Conservation (phyloP, 257 asterid genomes). For the Capsicum pubescens region DNA sequence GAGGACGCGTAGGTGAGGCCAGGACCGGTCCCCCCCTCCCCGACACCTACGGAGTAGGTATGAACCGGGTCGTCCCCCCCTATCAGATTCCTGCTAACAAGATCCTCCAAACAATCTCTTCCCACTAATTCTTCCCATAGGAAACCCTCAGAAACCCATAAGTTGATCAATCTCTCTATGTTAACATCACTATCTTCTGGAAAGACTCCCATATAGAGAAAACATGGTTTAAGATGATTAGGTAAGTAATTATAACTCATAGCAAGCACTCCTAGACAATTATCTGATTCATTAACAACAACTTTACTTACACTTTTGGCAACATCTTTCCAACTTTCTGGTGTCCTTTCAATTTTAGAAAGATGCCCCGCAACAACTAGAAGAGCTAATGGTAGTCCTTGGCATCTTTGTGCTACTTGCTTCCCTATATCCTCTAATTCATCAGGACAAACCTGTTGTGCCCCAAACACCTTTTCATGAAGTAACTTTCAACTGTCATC, state of each 20-base stretch:
- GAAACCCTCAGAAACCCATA: conserved; percentile 29
- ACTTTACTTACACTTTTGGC: not conserved
- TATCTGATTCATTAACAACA: not conserved
- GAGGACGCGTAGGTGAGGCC: too few relatives aligned
- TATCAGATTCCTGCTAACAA: conserved; percentile 17
- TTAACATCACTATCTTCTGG: not conserved
- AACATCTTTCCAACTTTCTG: conserved; percentile 13
- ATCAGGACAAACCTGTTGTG: not conserved
- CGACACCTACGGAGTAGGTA: too few relatives aligned
- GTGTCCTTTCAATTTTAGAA: not conserved
- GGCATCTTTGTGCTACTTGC: conserved; percentile 4
- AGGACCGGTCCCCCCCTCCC: too few relatives aligned
- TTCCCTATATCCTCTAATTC: not conserved
- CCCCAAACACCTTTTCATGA: not conserved
- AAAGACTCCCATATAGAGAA: conserved; percentile 18
- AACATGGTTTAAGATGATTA: not conserved
- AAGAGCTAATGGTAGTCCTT: conserved; percentile 19
- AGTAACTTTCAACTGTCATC: conserved; percentile 20
- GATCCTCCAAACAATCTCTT: not conserved
- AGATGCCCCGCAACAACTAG: conserved; percentile 18
- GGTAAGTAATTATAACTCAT: conserved; percentile 25
- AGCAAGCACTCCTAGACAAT: not conserved
- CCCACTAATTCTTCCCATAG: not conserved
- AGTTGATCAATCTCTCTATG: conserved; percentile 2
- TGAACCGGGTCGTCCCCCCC: too few relatives aligned